phyloP scores from a whole-genome alignment of 2,329 filamentous ascomycete genomes.

The Paecilomyces fulvus region DNA sequence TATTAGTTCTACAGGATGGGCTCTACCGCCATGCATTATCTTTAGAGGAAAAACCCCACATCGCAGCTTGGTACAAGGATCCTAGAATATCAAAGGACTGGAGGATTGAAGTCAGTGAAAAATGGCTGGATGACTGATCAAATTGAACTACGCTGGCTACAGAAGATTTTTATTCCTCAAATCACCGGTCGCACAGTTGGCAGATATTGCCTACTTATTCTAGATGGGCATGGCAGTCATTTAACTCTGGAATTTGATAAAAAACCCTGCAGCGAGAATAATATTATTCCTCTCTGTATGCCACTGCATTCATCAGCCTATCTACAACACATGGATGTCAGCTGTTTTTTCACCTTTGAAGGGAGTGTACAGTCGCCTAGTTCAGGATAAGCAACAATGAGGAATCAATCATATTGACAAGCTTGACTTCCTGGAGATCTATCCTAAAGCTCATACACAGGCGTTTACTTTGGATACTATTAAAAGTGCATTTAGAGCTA shows the following conservation, averaged over 20 bases:
- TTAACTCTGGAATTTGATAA: conserved; percentile 2
- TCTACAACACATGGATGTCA: background rate
- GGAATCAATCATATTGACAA: background rate
- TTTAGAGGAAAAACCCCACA: background rate
- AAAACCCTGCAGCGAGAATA: conserved; percentile 3
- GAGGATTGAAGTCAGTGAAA: background rate
- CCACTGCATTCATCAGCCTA: background rate
- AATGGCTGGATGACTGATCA: background rate
- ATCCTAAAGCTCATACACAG: background rate
- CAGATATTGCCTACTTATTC: background rate
- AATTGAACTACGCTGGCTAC: background rate
- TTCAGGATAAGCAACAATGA: background rate
- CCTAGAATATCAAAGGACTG: background rate
- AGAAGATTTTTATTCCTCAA: background rate
- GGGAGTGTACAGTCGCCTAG: background rate
- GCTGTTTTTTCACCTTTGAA: background rate
- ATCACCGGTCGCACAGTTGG: background rate
- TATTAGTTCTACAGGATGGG: background rate
- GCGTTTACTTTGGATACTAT: background rate
- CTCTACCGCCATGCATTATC: background rate
- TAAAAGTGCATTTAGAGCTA: background rate
- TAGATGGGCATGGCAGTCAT: background rate
- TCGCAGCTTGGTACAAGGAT: background rate
- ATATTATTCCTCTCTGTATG: conserved; percentile 7
- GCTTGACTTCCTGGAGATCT: background rate